phyloP scores from a whole-genome alignment of 164 flowering plant genomes.

The Litsea cubeba region DNA sequence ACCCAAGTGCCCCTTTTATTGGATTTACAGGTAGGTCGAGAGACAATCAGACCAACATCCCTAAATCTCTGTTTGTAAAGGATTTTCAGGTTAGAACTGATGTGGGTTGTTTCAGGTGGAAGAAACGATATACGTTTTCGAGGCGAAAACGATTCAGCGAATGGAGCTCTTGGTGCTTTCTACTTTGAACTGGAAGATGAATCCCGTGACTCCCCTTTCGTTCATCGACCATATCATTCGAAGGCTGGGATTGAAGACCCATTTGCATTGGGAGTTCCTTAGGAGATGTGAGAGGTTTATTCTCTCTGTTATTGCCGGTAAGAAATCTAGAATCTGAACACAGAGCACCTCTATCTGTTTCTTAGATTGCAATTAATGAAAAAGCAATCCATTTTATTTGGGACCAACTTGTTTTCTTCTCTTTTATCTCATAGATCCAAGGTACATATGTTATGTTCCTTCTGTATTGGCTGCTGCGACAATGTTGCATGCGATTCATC shows the following conservation, averaged over 20 bases:
- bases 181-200: slow-evolving; percentile 82
- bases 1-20: slow-evolving; percentile 72
- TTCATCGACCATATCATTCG: slow-evolving; percentile 64
- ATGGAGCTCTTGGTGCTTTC: slow-evolving; percentile 86
- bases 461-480: slow-evolving; percentile 69
- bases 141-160: slow-evolving; percentile 73
- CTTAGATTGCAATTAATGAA: not conserved
- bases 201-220: slow-evolving; percentile 72
- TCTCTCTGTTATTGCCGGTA: slow-evolving; percentile 56
- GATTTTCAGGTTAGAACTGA: not conserved
- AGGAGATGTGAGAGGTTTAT: slow-evolving; percentile 46
- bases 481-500: slow-evolving; percentile 62
- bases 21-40: slow-evolving; percentile 63
- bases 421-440: slow-evolving; percentile 28
- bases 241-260: slow-evolving; percentile 48
- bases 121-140: slow-evolving; percentile 54
- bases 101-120: slow-evolving; percentile 43
- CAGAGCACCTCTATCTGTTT: not conserved
- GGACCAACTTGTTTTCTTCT: not conserved
- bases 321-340: not conserved
- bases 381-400: not conserved
- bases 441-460: slow-evolving; percentile 34
- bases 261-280: slow-evolving; percentile 50
- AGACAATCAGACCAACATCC: not conserved
- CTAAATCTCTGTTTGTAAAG: not conserved